A percentile compares a stretch with the other conserved stretches of the same genome.
Conservation (phyloP, 805 yeast species). For the Wickerhamiella allomyrinae region DNA sequence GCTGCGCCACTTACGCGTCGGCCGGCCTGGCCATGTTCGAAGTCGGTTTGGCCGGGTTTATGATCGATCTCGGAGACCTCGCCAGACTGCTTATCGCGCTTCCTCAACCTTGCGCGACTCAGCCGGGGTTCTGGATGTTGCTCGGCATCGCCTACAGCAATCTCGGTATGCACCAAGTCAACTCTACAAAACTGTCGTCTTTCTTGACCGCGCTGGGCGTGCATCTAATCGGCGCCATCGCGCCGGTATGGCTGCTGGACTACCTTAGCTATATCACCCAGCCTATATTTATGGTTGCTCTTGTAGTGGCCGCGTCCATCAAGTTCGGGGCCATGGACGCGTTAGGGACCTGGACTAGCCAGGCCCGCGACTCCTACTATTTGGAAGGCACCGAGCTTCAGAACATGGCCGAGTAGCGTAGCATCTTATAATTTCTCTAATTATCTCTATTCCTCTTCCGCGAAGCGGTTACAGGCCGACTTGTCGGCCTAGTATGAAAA, state of each 20-base stretch:
- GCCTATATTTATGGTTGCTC: neutral
- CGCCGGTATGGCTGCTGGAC: neutral
- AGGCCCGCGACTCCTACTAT: slow-evolving; percentile 4
- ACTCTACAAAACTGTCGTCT: too few species aligned
- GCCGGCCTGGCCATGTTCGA: neutral
- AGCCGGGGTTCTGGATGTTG: neutral
- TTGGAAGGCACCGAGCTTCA: slow-evolving; percentile 6
- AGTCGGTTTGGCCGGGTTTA: neutral
- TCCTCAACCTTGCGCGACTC: neutral
- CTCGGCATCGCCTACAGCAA: neutral
- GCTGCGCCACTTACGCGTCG: too few species aligned
- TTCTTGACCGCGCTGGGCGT: neutral
- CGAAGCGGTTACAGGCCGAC: too few species aligned
- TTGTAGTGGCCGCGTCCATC: neutral
- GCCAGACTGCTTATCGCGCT: neutral
- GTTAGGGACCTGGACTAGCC: neutral
- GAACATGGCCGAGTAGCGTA: slow-evolving; percentile 6
- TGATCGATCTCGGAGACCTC: neutral
- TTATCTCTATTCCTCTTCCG: too few species aligned
- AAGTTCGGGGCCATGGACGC: neutral
- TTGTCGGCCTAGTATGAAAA: too few species aligned
- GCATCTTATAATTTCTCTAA: too few species aligned
- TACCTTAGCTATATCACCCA: neutral
- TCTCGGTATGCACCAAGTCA: too few species aligned
- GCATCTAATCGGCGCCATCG: neutral